Conservation (phyloP, 139 green algal species). For the Diplosphaera chodatii region DNA sequence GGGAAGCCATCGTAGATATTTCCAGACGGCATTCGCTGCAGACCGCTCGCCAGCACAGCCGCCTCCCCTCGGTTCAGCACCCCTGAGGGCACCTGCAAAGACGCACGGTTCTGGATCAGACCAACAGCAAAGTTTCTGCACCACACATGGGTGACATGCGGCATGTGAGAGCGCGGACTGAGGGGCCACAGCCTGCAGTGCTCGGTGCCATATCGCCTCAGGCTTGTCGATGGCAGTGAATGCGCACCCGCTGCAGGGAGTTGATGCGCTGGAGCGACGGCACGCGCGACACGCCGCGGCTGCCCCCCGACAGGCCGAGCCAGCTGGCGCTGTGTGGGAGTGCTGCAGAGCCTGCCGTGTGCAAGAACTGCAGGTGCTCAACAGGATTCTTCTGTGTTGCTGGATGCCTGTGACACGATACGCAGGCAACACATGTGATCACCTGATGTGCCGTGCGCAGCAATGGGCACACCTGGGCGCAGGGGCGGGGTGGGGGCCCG, state of each 20-base stretch:
- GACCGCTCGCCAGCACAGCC: background rate
- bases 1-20: constrained; percentile 12
- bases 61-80: background rate
- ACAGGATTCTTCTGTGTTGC: no score
- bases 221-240: background rate
- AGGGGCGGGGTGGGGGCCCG: background rate
- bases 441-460: no score
- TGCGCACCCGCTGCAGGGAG: background rate
- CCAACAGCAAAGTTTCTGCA: background rate
- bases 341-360: background rate
- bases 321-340: background rate
- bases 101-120: background rate
- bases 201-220: no score
- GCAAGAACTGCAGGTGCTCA: no score
- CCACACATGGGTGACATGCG: no score
- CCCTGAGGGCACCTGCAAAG: background rate
- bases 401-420: no score
- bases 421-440: no score
- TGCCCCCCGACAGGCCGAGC: background rate
- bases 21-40: background rate
- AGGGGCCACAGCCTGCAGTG: no score
- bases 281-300: background rate
- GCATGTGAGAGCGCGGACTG: no score
- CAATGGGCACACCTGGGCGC: no score
- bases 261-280: background rate